A percentile compares a stretch with the other conserved stretches of the same genome.
Conservation (phyloP, 2,329 filamentous ascomycete species). For the Tolypocladium paradoxum region DNA sequence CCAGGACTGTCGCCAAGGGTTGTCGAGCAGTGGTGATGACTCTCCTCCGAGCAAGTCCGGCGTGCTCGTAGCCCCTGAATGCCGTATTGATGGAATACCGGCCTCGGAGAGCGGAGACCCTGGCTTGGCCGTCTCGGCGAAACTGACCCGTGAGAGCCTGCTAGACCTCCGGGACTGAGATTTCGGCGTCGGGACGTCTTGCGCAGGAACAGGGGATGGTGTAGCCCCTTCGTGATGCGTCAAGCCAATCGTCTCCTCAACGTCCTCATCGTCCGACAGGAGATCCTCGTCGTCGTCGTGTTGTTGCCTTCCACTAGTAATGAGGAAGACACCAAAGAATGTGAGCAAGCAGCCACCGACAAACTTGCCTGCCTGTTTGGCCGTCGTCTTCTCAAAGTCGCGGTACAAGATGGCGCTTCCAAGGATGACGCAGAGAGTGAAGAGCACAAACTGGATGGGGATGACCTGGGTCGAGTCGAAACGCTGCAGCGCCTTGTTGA, state of each 20-base stretch:
- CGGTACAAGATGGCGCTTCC: slow-evolving; percentile 89
- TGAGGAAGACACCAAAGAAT: slow-evolving; percentile 94
- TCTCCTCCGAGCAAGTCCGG: slow-evolving; percentile 23
- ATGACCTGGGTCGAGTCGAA: slow-evolving; percentile 98
- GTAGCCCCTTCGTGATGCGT: slow-evolving; percentile 33
- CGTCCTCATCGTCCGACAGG: slow-evolving; percentile 43
- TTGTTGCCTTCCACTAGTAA: slow-evolving; percentile 69
- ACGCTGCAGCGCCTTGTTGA: slow-evolving; percentile 77
- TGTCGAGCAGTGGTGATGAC: slow-evolving; percentile 28
- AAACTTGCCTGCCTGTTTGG: slow-evolving; percentile 69
- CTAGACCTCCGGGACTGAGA: slow-evolving; percentile 37
- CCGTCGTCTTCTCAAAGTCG: slow-evolving; percentile 78
- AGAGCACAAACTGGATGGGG: slow-evolving; percentile 92
- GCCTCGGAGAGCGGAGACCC: slow-evolving; percentile 23
- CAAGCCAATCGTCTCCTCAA: slow-evolving; percentile 54
- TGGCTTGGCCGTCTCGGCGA: slow-evolving; percentile 27
- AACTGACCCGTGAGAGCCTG: slow-evolving; percentile 33
- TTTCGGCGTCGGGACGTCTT: slow-evolving; percentile 12
- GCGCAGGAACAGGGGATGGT: slow-evolving; percentile 8
- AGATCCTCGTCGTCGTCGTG: slow-evolving; percentile 47
- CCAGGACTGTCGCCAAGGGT: slow-evolving; percentile 31
- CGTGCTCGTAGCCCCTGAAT: slow-evolving; percentile 17
- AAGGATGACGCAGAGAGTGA: slow-evolving; percentile 89
- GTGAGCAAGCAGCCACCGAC: slow-evolving; percentile 83
- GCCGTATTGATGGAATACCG: slow-evolving; percentile 24